These are phyloP conservation scores for Carex kokanica DNA, from an alignment of 176 grass and related monocot genomes.

Conservation along the genomic window DNA sequence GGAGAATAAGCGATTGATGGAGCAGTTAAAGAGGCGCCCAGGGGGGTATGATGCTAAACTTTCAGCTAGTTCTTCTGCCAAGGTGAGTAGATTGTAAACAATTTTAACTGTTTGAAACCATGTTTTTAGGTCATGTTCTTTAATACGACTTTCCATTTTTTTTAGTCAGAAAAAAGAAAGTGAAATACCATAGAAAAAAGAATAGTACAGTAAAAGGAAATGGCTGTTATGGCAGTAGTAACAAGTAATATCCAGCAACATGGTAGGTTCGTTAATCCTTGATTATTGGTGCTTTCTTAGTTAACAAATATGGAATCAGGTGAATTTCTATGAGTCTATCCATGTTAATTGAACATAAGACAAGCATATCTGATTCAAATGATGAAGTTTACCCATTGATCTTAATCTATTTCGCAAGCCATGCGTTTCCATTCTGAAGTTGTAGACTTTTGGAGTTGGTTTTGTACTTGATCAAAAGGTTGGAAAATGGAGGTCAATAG, in stretches of 20 bases:
- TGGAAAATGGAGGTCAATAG: neutral
- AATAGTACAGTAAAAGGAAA: neutral
- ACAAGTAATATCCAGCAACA: neutral
- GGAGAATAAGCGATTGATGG: neutral
- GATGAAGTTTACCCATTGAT: neutral
- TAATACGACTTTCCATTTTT: neutral
- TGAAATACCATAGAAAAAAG: neutral
- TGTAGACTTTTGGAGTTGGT: neutral
- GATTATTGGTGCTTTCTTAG: neutral
- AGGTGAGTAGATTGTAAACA: neutral
- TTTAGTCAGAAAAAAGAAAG: neutral
- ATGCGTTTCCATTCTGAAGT: neutral
- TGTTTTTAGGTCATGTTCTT: neutral
- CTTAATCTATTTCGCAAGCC: neutral
- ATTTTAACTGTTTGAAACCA: neutral
- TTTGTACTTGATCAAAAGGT: neutral
- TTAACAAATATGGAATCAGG: neutral
- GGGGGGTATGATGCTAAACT: neutral
- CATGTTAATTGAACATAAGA: neutral
- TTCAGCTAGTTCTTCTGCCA: neutral
- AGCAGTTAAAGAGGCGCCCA: constrained; percentile 4
- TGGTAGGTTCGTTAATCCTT: neutral
- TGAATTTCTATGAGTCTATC: neutral
- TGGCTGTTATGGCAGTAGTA: neutral
- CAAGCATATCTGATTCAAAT: neutral